Base-by-base conservation (phyloP, 805 yeast genomes). In the Ogataea haglerorum region DNA sequence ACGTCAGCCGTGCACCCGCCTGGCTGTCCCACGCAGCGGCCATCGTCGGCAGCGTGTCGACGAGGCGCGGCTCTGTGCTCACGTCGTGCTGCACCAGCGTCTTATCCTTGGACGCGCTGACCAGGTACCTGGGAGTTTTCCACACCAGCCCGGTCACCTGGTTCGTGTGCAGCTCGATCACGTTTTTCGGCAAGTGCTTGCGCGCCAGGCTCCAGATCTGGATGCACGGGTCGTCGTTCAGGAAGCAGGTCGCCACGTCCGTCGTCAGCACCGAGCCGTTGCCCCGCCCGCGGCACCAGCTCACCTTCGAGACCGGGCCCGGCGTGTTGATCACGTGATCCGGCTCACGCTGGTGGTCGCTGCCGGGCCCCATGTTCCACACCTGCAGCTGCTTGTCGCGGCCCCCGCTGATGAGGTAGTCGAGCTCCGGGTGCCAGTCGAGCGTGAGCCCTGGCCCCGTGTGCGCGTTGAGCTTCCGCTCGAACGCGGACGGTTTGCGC, bases 341-440 rank as follows among this genome's bases (percentile, higher is more conserved):
- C 0, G 97, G 95, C 33, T 60, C 58, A 33, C 71, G 42, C 45
- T 53, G 54, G 15, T 64, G 72, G 26, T 58, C 64, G 1, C 65
- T 51, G 9, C 60, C 56, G 0, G 67, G 48, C 7, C 65, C 58
- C 73, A 78, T 65, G 53, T 76, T 82, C 91, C 95, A 87, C 3
- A 85, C 78, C 46, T 85, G 87, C 25, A 85, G 69, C 50, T 80
- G 82, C 38, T 84, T 82, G 62, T 93, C 99, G 53, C 97, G 72
- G 6, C 99, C 99, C 12, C 97, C 97, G 15, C 96, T 86, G 5
- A 82, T 81, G 15, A 93, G 75, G 53, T 82, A 85, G 47, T 90
- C 95, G 26, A 72, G 59, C 27, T 79, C 81, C 0, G 95, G 95
- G 56, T 90, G 96, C 81, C 95, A 89, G 53, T 87, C 89, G 4